Evolutionary conservation across 2,329 filamentous ascomycete species (phyloP).

Genomic region (Lecanicillium sp.): DNA sequence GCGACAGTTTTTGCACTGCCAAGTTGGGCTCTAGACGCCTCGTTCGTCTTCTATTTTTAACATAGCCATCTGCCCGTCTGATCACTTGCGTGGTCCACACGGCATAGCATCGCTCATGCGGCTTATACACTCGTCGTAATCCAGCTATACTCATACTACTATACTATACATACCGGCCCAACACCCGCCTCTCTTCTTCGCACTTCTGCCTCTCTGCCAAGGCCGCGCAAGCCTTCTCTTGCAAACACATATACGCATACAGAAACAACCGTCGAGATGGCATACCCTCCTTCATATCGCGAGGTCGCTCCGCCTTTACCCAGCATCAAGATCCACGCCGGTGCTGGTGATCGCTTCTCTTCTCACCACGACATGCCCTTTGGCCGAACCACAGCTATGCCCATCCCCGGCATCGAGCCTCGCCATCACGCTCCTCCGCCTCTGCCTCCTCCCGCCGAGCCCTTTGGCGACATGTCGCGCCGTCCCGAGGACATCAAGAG

Average conservation of each 20-base stretch:
- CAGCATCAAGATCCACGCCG: constrained; percentile 31
- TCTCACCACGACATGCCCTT: constrained; percentile 28
- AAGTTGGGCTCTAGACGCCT: constrained; percentile 1
- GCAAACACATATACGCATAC: background rate
- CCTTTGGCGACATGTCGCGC: constrained; percentile 28
- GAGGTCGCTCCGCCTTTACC: constrained; percentile 30
- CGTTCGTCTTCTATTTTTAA: background rate
- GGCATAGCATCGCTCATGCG: background rate
- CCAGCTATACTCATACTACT: background rate
- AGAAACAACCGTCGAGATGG: no score
- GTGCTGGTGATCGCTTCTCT: constrained; percentile 24
- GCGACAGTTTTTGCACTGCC: constrained; percentile 12
- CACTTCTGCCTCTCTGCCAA: background rate
- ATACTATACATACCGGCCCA: background rate
- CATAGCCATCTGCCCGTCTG: background rate
- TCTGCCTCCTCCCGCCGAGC: constrained; percentile 39
- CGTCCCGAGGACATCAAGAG: constrained; percentile 25
- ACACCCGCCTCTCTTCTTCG: background rate
- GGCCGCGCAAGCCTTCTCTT: background rate
- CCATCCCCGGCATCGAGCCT: constrained; percentile 35
- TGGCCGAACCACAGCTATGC: constrained; percentile 32
- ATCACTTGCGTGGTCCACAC: background rate
- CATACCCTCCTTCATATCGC: constrained; percentile 31
- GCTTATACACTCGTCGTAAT: constrained; percentile 9
- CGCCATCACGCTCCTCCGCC: constrained; percentile 36